Conservation (phyloP, 306 rosid genomes). For the Mimosa pudica region DNA sequence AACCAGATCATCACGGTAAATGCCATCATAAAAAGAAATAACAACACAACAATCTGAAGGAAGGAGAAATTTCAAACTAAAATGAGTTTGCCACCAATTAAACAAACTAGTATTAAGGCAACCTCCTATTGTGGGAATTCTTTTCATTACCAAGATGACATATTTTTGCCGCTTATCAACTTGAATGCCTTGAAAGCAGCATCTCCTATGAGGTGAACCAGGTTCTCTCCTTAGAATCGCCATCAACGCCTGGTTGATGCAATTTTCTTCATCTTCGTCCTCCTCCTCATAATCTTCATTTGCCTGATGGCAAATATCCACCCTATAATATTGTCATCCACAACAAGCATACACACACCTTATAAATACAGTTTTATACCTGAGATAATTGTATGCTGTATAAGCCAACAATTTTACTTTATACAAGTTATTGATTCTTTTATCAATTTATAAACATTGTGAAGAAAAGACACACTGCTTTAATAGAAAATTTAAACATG, state of each 20-base stretch:
- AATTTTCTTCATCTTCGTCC: conserved; percentile 46
- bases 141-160: conserved; percentile 54
- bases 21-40: conserved; percentile 51
- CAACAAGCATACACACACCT: conserved; percentile 36
- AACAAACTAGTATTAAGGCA: conserved; percentile 7
- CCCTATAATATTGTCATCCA: conserved; percentile 61
- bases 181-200: conserved; percentile 64
- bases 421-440: too few species aligned
- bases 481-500: conserved; percentile 3
- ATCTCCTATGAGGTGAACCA: conserved; percentile 43
- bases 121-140: neutral
- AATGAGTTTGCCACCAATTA: neutral
- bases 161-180: conserved; percentile 65
- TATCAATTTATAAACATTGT: too few species aligned
- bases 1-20: conserved; percentile 57
- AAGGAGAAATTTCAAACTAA: conserved; percentile 38
- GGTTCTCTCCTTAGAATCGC: conserved; percentile 43
- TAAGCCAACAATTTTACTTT: neutral
- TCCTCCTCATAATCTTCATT: conserved; percentile 70
- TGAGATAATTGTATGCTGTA: neutral
- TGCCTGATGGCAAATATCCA: conserved; percentile 82
- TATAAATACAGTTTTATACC: conserved; percentile 29
- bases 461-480: neutral
- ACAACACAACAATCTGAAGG: conserved; percentile 57
- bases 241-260: conserved; percentile 50